Evolutionary conservation across 441 rosid species (phyloP).

Genomic region (Pelargonium fulgidum): DNA sequence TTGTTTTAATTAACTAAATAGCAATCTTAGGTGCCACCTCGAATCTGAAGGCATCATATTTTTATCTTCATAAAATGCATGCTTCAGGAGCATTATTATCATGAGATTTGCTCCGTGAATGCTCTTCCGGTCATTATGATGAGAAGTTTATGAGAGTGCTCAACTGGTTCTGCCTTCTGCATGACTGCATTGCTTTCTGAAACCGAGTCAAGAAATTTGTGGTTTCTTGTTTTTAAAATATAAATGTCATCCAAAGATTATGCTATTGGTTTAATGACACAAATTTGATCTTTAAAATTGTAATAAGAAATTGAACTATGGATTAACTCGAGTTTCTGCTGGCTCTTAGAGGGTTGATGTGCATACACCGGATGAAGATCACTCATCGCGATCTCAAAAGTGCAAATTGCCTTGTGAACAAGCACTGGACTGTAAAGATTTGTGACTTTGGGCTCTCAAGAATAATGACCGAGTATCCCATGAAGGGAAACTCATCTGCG

Average conservation of each 20-base stretch:
- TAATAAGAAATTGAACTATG: too few species aligned
- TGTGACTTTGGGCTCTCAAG: slow-evolving; percentile 94
- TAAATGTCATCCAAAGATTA: not conserved
- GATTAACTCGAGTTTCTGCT: slow-evolving; percentile 9
- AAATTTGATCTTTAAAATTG: too few species aligned
- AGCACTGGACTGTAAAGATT: slow-evolving; percentile 75
- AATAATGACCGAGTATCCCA: slow-evolving; percentile 53
- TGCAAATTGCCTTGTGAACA: slow-evolving; percentile 85
- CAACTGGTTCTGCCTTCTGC: not conserved
- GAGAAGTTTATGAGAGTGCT: not conserved
- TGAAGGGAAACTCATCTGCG: slow-evolving; percentile 75
- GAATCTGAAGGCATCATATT: not conserved
- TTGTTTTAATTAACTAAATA: not conserved
- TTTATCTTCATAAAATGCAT: too few species aligned
- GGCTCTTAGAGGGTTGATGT: slow-evolving; percentile 70
- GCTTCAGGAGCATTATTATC: not conserved
- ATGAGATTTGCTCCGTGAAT: not conserved
- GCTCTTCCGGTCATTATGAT: not conserved
- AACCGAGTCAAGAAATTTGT: not conserved
- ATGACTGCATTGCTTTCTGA: not conserved
- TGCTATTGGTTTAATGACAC: not conserved
- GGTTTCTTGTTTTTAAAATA: not conserved
- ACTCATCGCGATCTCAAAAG: slow-evolving; percentile 90
- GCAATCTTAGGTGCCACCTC: not conserved
- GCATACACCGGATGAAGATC: slow-evolving; percentile 92